Evolutionary conservation across 2,329 filamentous ascomycete genomes (phyloP), one percentile per base, ranked within the genome.

Genomic region (Myriangium duriaei): DNA sequence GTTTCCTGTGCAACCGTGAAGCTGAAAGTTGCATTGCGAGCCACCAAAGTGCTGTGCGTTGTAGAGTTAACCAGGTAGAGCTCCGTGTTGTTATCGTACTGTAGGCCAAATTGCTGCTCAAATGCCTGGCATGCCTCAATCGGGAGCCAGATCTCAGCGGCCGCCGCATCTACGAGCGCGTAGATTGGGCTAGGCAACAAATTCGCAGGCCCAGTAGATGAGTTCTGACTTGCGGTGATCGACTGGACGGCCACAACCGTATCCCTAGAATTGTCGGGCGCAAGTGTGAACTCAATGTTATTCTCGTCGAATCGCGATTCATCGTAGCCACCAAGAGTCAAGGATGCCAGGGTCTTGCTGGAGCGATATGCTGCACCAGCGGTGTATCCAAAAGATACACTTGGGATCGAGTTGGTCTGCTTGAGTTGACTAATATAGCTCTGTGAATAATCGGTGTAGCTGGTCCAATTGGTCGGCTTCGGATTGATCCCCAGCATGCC

Each of bases 361-460:
- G 31, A 47, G 2, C 76, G 68, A 51, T 85, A 85, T 44, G 70
- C 69, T n/a, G 79, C 79, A 11, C 81, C 81, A 29, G 80, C 80
- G 3, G 81, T 85, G 54, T 78, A 86, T 36, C 77, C 79, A 52
- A 81, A 85, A 30, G 77, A 81, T 44, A 82, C 67, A 53, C 80
- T 84, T 1, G 79, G 76, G 33, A 85, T 80, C 41, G 60, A 62
- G 6, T 71, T 70, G 40, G 69, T 65, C 9, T 67, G 57, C 50
- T 76, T 69, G 30, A 81, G 70, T 36, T 49, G 45, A 2, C 56
- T 57, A 52, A 68, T 60, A 45, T 59, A 79, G 59, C 51, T 76
- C 57, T 47, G 71, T 59, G 50, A 77, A 51, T 41, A 71, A 58
- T 49, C 71, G 61, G 47, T 70, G 58, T 53, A 69, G 61, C 41